phyloP scores from a whole-genome alignment of 768 basidiomycete genomes.

The Kwoniella dejecticola region DNA sequence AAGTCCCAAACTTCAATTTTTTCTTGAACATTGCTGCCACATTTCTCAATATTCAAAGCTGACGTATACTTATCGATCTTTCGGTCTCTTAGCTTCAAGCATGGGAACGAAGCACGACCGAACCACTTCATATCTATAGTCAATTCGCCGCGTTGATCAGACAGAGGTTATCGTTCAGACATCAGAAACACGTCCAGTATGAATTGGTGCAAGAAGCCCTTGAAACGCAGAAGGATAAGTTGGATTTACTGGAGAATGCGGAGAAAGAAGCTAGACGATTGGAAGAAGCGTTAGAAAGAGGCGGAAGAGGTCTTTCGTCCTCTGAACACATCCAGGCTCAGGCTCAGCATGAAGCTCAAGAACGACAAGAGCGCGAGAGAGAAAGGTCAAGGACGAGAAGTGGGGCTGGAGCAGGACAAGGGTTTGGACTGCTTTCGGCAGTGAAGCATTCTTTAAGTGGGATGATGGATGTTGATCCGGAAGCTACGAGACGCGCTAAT shows the following conservation, averaged over 20 bases:
- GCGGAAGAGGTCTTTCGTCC: slow-evolving; percentile 49
- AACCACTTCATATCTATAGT: slow-evolving; percentile 91
- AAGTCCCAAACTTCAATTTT: slow-evolving; percentile 39
- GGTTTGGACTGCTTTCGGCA: slow-evolving; percentile 82
- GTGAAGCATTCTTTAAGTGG: slow-evolving; percentile 92
- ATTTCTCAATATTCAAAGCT: not conserved
- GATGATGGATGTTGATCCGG: slow-evolving; percentile 99
- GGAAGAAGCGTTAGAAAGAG: slow-evolving; percentile 77
- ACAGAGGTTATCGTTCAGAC: slow-evolving; percentile 87
- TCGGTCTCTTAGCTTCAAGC: slow-evolving; percentile 75
- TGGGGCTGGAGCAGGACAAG: slow-evolving; percentile 26
- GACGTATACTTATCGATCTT: not conserved
- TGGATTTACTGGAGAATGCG: slow-evolving; percentile 88
- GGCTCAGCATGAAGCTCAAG: slow-evolving; percentile 19
- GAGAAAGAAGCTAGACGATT: slow-evolving; percentile 86
- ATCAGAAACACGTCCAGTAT: slow-evolving; percentile 96
- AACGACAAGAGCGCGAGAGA: slow-evolving; percentile 21
- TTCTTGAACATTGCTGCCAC: not conserved
- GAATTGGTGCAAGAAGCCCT: slow-evolving; percentile 93
- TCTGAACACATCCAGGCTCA: slow-evolving; percentile 4
- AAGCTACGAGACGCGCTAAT: slow-evolving; percentile 85
- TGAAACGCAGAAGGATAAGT: slow-evolving; percentile 75
- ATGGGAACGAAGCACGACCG: slow-evolving; percentile 91
- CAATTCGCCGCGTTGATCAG: slow-evolving; percentile 96
- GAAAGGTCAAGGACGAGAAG: slow-evolving; percentile 20